Percentiles rank a stretch among this genome's conserved stretches.
Evolutionary conservation across 352 stramenopile species (phyloP).

Genomic region (Phytophthora sansomeana): DNA sequence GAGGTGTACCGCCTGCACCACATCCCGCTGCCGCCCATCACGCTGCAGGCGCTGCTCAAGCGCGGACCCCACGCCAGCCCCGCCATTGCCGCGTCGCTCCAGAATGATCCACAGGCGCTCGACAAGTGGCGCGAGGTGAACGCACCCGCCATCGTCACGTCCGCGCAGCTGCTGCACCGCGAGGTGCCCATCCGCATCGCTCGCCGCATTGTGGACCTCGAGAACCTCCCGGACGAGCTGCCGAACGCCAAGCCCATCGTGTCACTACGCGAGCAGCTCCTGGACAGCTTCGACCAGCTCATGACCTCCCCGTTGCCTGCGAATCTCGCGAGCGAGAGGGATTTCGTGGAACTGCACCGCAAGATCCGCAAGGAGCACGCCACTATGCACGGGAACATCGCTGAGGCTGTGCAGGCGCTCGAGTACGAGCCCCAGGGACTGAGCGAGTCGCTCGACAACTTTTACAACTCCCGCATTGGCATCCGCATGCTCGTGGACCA

Average conservation of each 20-base stretch:
- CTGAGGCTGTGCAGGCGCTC: constrained; percentile 65
- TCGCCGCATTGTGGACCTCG: constrained; percentile 83
- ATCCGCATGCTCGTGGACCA: constrained; percentile 89
- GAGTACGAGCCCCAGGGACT: constrained; percentile 64
- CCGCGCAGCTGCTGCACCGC: constrained; percentile 77
- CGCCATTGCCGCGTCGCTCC: constrained; percentile 57
- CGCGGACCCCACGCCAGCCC: constrained; percentile 62
- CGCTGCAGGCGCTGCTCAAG: constrained; percentile 78
- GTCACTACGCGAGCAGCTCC: constrained; percentile 65
- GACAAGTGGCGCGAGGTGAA: constrained; percentile 74
- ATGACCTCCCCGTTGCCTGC: constrained; percentile 62
- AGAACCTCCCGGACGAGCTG: constrained; percentile 81
- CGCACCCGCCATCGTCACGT: constrained; percentile 76
- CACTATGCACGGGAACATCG: constrained; percentile 78
- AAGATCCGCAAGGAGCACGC: constrained; percentile 68
- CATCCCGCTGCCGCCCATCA: constrained; percentile 83
- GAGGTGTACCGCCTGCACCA: constrained; percentile 88
- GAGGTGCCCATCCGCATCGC: constrained; percentile 85
- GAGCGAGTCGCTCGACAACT: constrained; percentile 73
- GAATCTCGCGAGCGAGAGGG: constrained; percentile 62
- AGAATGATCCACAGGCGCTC: constrained; percentile 56
- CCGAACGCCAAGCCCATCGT: constrained; percentile 66
- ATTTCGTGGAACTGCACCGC: constrained; percentile 69
- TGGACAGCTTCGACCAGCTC: constrained; percentile 81
- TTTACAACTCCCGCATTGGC: constrained; percentile 87